A percentile compares a stretch with the other conserved stretches of the same genome.
Conservation (phyloP, 139 green algal genomes). For the Tetraselmis striata region DNA sequence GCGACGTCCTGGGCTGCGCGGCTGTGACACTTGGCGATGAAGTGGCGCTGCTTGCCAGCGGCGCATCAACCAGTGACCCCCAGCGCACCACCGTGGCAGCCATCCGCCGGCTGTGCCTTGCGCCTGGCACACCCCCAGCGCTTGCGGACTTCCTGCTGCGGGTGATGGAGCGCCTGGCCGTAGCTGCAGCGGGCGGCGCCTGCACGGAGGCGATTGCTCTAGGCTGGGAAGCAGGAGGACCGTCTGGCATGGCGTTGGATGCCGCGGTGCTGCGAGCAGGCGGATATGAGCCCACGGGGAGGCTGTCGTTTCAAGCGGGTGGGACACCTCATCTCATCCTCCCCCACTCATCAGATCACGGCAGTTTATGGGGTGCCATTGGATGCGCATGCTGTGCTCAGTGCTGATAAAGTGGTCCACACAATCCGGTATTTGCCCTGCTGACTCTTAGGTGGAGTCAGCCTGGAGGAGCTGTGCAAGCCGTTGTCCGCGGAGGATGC, state of each 20-base stretch:
- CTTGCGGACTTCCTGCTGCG: not conserved
- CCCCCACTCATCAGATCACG: too few species aligned
- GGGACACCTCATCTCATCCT: too few species aligned
- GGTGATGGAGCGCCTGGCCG: not conserved
- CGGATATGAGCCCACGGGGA: not conserved
- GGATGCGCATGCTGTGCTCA: too few species aligned
- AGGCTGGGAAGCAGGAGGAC: not conserved
- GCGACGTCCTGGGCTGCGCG: not conserved
- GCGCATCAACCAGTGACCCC: not conserved
- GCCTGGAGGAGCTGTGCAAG: too few species aligned
- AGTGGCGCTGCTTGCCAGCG: not conserved
- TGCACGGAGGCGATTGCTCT: not conserved
- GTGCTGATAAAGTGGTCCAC: too few species aligned
- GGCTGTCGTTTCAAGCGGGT: not conserved
- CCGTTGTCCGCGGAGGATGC: too few species aligned
- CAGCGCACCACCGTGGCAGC: not conserved
- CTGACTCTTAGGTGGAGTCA: too few species aligned
- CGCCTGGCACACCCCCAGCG: too few species aligned
- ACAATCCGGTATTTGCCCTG: too few species aligned
- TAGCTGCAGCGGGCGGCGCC: not conserved
- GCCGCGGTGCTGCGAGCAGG: not conserved
- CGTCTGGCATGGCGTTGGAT: not conserved
- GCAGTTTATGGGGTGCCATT: too few species aligned
- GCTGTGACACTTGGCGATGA: not conserved
- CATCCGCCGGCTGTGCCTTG: not conserved